Evolutionary conservation across 2,329 filamentous ascomycete species (phyloP).

Genomic region (Chaetothyriales sp.): DNA sequence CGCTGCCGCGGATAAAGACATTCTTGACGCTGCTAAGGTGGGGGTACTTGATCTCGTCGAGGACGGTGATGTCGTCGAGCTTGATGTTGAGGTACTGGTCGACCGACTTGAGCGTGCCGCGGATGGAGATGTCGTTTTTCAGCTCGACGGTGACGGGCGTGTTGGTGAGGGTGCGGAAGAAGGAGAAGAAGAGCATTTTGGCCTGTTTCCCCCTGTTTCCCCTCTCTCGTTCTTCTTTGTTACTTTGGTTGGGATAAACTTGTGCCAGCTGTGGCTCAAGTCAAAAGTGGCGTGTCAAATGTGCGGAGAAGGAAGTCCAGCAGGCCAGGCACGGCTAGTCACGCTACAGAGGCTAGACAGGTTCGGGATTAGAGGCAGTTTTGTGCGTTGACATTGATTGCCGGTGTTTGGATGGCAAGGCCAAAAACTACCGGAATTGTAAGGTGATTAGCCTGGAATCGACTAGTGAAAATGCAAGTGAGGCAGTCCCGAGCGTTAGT

Average conservation of each 20-base stretch:
- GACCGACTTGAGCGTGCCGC: conserved; percentile 88
- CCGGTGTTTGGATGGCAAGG: neutral
- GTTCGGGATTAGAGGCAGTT: neutral
- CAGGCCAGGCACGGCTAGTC: neutral
- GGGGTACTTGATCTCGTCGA: conserved; percentile 88
- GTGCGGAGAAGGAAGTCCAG: neutral
- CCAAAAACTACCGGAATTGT: neutral
- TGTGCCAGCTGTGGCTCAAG: too few species aligned
- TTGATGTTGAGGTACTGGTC: conserved; percentile 99
- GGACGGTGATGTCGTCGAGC: conserved; percentile 83
- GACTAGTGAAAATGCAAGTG: neutral
- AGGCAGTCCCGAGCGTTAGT: neutral
- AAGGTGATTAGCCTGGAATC: neutral
- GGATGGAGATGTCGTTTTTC: conserved; percentile 97
- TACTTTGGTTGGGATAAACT: too few species aligned
- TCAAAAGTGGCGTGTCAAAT: neutral
- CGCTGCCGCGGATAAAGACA: conserved; percentile 86
- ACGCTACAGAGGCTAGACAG: too few species aligned
- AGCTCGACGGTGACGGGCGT: conserved; percentile 95
- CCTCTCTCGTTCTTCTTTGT: neutral
- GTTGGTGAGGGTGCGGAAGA: conserved; percentile 98
- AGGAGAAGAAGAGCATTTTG: conserved; percentile 39
- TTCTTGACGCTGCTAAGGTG: conserved; percentile 87
- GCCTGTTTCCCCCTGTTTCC: neutral
- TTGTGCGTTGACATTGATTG: neutral